phyloP scores from a whole-genome alignment of 331 rosid genomes.

The Malus hybrid region DNA sequence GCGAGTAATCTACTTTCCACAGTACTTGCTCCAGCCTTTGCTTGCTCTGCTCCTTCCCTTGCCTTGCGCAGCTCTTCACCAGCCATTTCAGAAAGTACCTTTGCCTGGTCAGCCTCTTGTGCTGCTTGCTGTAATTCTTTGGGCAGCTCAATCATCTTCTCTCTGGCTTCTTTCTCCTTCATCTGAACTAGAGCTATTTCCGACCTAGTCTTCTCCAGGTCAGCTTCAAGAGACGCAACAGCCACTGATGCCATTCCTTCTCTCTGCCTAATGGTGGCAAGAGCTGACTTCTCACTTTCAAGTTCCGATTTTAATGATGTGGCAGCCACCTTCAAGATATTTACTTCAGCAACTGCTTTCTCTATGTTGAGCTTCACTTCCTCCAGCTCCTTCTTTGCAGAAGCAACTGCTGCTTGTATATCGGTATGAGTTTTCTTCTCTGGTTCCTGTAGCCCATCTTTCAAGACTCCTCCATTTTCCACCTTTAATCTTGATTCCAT shows the following conservation, averaged over 20 bases:
- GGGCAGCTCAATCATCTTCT: constrained; percentile 63
- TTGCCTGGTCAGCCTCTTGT: constrained; percentile 76
- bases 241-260: constrained; percentile 82
- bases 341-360: constrained; percentile 79
- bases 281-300: constrained; percentile 62
- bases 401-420: constrained; percentile 53
- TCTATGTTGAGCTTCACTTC: constrained; percentile 82
- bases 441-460: constrained; percentile 37
- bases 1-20: constrained; percentile 81
- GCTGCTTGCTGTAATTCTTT: constrained; percentile 68
- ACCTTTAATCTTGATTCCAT: constrained; percentile 69
- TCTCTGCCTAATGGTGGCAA: constrained; percentile 57
- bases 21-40: constrained; percentile 80
- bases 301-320: constrained; percentile 66
- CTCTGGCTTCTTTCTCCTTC: constrained; percentile 78
- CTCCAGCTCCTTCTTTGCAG: constrained; percentile 68
- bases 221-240: constrained; percentile 81
- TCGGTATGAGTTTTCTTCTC: constrained; percentile 39
- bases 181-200: constrained; percentile 66
- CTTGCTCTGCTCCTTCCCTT: constrained; percentile 76
- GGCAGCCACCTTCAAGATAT: constrained; percentile 77
- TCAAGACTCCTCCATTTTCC: constrained; percentile 36
- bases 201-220: constrained; percentile 64
- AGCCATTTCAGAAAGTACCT: constrained; percentile 52
- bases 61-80: constrained; percentile 70